Base-by-base conservation (phyloP, 768 basidiomycete genomes). In the Phylloporus scabripes region DNA sequence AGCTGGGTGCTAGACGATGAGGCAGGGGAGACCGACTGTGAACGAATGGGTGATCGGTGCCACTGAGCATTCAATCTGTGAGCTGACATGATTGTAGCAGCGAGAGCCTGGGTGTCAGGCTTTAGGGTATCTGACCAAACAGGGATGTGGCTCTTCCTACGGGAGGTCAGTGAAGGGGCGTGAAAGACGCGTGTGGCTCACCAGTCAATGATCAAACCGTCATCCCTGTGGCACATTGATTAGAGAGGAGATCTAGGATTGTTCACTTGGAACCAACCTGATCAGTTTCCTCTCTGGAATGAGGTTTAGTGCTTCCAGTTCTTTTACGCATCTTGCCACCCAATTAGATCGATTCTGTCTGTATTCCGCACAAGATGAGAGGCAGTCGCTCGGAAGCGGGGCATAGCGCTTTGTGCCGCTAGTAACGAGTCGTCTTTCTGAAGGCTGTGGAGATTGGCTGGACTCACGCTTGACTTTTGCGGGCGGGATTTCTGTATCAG, bases 121-220 rank as follows among this genome's bases (percentile, higher is more conserved):
- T 51, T 54, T 41, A 66, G 48, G 0, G 66, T 64, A 49, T 67
- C 64, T 43, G 66, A 60, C 64, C 64, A 60, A 40, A 70, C 64
- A 4, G 68, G 58, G 11, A 64, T 54, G 6, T 51, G 24, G 32
- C 66, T 68, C 41, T 20, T 62, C 66, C 68, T 70, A 46, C 10
- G 26, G 24, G 18, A 14, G 15, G 21, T 59, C 47, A 52, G 34
- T 23, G 48, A 26, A 5, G 15, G 15, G n/a, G 4, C 0, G 15
- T 5, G 12, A 33, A 38, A 42, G 14, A 31, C 3, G 26, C 23
- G 2, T 24, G 7, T 29, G 21, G n/a, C 50, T 32, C 33, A 69
- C 65, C 65, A 67, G 45, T 67, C 67, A 23, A 67, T 52, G 23
- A 56, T 46, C 43, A 67, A 44, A 18, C 63, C 65, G n/a, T 67